Evolutionary conservation across 257 asterid species (phyloP).

Genomic region (Oldenlandia corymbosa): DNA sequence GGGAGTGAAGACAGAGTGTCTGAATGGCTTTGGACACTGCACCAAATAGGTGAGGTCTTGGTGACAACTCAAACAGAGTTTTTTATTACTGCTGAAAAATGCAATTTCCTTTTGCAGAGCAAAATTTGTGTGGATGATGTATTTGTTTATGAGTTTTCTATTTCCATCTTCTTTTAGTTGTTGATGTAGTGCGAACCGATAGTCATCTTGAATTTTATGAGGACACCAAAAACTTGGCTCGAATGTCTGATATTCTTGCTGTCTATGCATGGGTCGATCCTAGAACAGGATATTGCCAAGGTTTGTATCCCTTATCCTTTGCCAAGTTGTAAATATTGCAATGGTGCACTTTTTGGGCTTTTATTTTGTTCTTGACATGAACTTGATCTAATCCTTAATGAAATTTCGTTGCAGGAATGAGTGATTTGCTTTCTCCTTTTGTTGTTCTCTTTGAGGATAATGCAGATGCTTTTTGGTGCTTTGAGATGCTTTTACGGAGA

Average conservation of each 20-base stretch:
- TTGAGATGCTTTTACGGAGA: conserved; percentile 96
- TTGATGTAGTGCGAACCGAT: conserved; percentile 97
- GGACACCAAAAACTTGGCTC: conserved; percentile 84
- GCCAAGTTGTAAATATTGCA: background rate
- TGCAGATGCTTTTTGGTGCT: conserved; percentile 99
- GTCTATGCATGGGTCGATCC: conserved; percentile 99
- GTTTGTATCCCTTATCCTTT: conserved; percentile 24
- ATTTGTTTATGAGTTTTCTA: conserved; percentile 9
- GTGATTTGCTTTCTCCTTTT: conserved; percentile 94
- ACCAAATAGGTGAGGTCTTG: conserved; percentile 79
- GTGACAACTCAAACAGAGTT: background rate
- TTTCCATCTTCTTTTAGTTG: conserved; percentile 41
- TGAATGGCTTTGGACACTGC: conserved; percentile 99
- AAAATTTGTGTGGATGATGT: conserved; percentile 7
- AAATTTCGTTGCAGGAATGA: conserved; percentile 63
- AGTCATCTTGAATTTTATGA: conserved; percentile 91
- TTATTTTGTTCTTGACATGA: conserved; percentile 25
- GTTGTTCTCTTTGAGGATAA: conserved; percentile 94
- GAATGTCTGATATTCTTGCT: conserved; percentile 99
- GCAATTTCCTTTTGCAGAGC: conserved; percentile 4
- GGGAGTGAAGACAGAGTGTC: conserved; percentile 69
- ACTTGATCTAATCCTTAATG: conserved; percentile 10
- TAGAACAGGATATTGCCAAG: conserved; percentile 98
- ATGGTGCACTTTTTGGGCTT: background rate
- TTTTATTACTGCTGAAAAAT: background rate